Percentiles rank a stretch among this genome's conserved stretches.
Evolutionary conservation across 2,329 filamentous ascomycete genomes (phyloP).

Genomic region (Scedosporium apiospermum): DNA sequence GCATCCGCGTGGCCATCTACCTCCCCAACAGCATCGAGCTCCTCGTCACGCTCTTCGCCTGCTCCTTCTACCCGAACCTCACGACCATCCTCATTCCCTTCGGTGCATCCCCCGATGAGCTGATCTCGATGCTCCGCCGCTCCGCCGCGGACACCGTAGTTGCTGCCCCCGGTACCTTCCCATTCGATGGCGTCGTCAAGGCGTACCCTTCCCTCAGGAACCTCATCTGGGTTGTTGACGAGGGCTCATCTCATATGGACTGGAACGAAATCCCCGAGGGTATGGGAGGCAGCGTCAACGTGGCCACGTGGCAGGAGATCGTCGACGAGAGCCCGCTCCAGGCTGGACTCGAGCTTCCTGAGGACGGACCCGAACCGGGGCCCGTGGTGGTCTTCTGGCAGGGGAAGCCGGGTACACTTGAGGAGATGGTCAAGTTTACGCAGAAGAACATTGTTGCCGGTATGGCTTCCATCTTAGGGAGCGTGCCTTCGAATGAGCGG

Average conservation of each 20-base stretch:
- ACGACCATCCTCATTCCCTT: slow-evolving; percentile 81
- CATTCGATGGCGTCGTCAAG: slow-evolving; percentile 63
- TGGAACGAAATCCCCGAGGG: slow-evolving; percentile 84
- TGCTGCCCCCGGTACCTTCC: slow-evolving; percentile 77
- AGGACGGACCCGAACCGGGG: slow-evolving; percentile 39
- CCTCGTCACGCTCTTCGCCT: slow-evolving; percentile 72
- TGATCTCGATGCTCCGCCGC: slow-evolving; percentile 63
- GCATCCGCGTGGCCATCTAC: slow-evolving; percentile 76
- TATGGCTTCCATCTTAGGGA: slow-evolving; percentile 66
- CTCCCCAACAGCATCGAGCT: slow-evolving; percentile 90
- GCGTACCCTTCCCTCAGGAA: slow-evolving; percentile 63
- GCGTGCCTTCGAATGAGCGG: slow-evolving; percentile 66
- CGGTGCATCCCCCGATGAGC: slow-evolving; percentile 57
- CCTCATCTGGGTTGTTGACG: slow-evolving; percentile 86
- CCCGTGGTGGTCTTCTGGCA: slow-evolving; percentile 62
- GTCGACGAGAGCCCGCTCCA: slow-evolving; percentile 57
- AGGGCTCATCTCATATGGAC: slow-evolving; percentile 84
- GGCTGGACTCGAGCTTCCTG: slow-evolving; percentile 54
- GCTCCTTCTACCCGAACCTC: slow-evolving; percentile 73
- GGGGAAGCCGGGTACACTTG: slow-evolving; percentile 36
- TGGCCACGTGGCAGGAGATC: slow-evolving; percentile 90
- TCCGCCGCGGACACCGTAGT: slow-evolving; percentile 74
- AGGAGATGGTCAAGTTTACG: slow-evolving; percentile 73
- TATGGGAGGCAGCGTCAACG: slow-evolving; percentile 63
- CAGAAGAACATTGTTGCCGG: slow-evolving; percentile 82